These are phyloP conservation scores for Graphilbum ipis-grandicollis DNA, from an alignment of 2,329 filamentous ascomycete species.

Conservation along the genomic window DNA sequence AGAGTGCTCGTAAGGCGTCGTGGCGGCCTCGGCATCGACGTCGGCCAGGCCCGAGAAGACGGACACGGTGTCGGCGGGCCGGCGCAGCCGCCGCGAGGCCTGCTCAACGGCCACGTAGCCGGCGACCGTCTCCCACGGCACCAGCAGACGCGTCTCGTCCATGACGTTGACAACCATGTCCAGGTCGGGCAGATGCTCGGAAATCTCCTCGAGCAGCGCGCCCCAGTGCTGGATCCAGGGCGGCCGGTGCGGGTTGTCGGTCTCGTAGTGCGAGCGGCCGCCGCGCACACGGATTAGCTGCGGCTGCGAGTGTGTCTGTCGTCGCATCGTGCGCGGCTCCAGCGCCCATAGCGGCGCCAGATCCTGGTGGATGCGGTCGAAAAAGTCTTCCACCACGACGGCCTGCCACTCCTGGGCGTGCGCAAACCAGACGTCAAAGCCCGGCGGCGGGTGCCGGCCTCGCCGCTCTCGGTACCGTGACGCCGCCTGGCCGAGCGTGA, in stretches of 20 bases:
- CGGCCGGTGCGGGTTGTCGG: slow-evolving; percentile 22
- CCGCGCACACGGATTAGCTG: slow-evolving; percentile 30
- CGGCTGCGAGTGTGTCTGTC: slow-evolving; percentile 23
- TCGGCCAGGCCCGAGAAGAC: slow-evolving; percentile 22
- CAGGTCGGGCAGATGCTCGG: slow-evolving; percentile 39
- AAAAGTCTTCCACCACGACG: slow-evolving; percentile 28
- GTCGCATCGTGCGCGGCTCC: slow-evolving; percentile 17
- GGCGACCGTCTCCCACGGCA: slow-evolving; percentile 38
- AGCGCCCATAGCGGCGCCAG: slow-evolving; percentile 36
- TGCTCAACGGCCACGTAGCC: slow-evolving; percentile 30
- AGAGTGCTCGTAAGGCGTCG: no score
- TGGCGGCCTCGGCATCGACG: slow-evolving; percentile 13
- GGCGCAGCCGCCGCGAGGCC: slow-evolving; percentile 21
- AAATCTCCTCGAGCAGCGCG: slow-evolving; percentile 30
- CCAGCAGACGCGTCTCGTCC: slow-evolving; percentile 45
- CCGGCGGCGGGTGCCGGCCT: slow-evolving; percentile 30
- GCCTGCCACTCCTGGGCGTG: slow-evolving; percentile 24
- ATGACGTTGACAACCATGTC: slow-evolving; percentile 50
- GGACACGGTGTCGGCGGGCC: slow-evolving; percentile 25
- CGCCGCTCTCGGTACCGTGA: slow-evolving; percentile 25
- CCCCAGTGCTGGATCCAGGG: slow-evolving; percentile 31
- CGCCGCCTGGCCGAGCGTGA: slow-evolving; percentile 26
- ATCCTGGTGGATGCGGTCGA: slow-evolving; percentile 36
- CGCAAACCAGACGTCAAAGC: slow-evolving; percentile 28
- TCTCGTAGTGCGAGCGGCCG: slow-evolving; percentile 21